Percentiles rank a stretch among this genome's conserved stretches.
Conservation (phyloP, 2,329 filamentous ascomycete species). For the Rutstroemia sp. region DNA sequence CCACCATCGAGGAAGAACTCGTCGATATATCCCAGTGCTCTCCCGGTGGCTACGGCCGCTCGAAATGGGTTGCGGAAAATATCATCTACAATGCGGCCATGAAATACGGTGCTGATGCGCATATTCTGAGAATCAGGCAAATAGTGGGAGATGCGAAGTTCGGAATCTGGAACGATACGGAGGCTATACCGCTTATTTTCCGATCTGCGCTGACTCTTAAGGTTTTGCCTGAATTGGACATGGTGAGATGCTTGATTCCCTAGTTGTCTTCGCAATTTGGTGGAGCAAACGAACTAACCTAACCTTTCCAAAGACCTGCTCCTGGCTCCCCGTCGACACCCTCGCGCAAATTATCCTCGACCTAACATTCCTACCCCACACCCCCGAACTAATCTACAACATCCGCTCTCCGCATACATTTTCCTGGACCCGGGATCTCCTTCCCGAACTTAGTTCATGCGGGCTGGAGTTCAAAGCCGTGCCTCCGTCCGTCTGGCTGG, state of each 20-base stretch:
- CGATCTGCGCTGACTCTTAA: constrained; percentile 37
- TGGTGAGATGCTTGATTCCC: constrained; percentile 20
- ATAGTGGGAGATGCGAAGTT: constrained; percentile 38
- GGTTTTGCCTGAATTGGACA: constrained; percentile 33
- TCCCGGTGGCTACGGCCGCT: constrained; percentile 41
- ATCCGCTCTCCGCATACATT: constrained; percentile 41
- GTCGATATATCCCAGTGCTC: constrained; percentile 29
- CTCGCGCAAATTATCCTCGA: constrained; percentile 36
- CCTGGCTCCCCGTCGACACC: constrained; percentile 40
- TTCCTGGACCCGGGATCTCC: constrained; percentile 42
- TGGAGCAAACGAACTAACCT: constrained; percentile 29
- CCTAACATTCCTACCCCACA: constrained; percentile 28
- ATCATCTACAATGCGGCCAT: constrained; percentile 32
- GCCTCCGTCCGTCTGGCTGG: constrained; percentile 37
- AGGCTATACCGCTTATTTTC: constrained; percentile 45
- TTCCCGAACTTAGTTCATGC: constrained; percentile 39
- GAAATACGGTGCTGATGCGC: constrained; percentile 24
- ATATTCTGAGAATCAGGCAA: constrained; percentile 42
- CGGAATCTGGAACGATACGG: constrained; percentile 43
- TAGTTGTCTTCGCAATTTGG: background rate
- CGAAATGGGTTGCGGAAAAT: constrained; percentile 41
- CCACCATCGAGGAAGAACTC: constrained; percentile 32
- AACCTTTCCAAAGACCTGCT: constrained; percentile 23
- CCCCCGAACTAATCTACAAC: constrained; percentile 36
- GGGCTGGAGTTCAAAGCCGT: constrained; percentile 40